Base-by-base conservation (phyloP, 805 yeast genomes). In the Saccharomycopsis capsularis region DNA sequence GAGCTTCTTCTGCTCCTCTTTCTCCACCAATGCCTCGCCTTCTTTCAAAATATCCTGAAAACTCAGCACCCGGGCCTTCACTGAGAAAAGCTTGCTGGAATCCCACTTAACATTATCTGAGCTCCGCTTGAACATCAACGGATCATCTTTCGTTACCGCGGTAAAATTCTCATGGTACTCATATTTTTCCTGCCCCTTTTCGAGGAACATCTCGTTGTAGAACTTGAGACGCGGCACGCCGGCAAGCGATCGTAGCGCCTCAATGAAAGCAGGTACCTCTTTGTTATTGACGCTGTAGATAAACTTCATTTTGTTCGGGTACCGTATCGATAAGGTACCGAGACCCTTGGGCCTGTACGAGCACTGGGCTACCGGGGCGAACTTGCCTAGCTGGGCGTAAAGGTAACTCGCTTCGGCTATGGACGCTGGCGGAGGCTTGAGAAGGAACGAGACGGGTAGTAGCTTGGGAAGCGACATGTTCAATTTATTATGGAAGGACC, bases 241-340 rank as follows among this genome's bases (percentile, higher is more conserved):
- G n/a, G 24, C 42, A 13, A 46, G 22, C 19, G 30, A 23, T 2
- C n/a, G 9, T 7, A 46, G 44, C n/a, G 23, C 29, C 21, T 40
- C 18, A 13, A 18, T 21, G 19, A 46, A 24, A 23, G 21, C 44
- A 21, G 24, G 30, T n/a, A 30, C 27, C 2, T 18, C 27, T n/a
- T 27, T 5, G 3, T 30, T 16, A 18, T 21, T 23, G 11, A 22
- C 29, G n/a, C 40, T 39, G 18, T 30, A 46, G 16, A 46, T 23
- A n/a, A 41, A 29, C 16, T 29, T 23, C 7, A 39, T 39, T 29
- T 19, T 39, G 21, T 21, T 29, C 13, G 49, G 49, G 34, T 46
- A 46, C 19, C 32, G 29, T 11, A 46, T 46, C 15, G 49, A 30
- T 15, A 38, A 34, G 16, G 24, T 25, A 32, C 49, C 49, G 3